Percentiles rank a stretch among this genome's conserved stretches.
Conservation (phyloP, 768 basidiomycete genomes). For the Agrocybe pediades region DNA sequence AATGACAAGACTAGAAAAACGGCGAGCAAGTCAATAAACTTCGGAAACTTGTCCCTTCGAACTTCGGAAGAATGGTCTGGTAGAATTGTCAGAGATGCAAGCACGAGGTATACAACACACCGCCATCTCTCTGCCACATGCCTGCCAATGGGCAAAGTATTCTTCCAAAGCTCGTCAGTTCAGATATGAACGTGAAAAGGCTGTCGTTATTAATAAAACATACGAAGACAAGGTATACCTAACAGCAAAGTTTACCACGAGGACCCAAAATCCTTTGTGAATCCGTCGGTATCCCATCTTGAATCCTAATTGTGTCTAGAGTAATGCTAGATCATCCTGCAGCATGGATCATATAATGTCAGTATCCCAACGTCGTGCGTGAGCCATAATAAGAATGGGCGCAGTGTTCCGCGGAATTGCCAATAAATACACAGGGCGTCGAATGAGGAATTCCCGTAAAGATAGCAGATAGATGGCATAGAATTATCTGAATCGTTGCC, state of each 20-base stretch:
- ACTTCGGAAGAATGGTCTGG: conserved; percentile 21
- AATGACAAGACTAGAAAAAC: conserved; percentile 14
- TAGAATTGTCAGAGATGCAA: background rate
- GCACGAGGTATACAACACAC: conserved; percentile 10
- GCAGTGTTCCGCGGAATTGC: background rate
- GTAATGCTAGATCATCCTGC: background rate
- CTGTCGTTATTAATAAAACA: conserved; percentile 1
- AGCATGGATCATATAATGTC: background rate
- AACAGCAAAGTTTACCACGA: conserved; percentile 5
- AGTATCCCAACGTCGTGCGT: background rate
- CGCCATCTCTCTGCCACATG: background rate
- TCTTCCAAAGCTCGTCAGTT: background rate
- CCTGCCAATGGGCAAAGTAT: conserved; percentile 1
- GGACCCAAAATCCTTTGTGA: background rate
- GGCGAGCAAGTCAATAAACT: conserved; percentile 14
- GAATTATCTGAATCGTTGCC: conserved; percentile 64
- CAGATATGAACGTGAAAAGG: background rate
- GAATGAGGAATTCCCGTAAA: conserved; percentile 8
- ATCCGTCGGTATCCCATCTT: background rate
- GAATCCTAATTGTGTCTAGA: background rate
- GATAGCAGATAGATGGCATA: conserved; percentile 3
- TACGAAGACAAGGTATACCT: background rate
- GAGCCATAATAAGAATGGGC: background rate
- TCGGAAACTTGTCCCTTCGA: conserved; percentile 22
- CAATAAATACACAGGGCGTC: background rate